Evolutionary conservation across 495 filamentous ascomycete genomes (phyloP).

Genomic region (Bacidia gigantensis): DNA sequence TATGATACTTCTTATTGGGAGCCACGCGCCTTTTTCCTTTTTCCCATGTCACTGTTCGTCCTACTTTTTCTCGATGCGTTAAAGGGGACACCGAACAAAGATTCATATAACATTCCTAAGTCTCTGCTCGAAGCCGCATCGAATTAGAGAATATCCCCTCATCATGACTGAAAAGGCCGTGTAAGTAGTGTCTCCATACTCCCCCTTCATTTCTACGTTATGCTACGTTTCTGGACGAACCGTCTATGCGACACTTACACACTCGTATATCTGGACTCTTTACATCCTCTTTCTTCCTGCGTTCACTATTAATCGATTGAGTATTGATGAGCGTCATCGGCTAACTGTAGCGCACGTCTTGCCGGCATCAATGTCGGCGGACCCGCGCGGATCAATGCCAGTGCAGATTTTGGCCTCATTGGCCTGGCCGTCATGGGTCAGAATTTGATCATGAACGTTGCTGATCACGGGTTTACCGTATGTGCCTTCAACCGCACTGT

Average conservation of each 20-base stretch:
- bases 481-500: conserved; percentile 97
- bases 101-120: too few species aligned
- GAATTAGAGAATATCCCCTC: too few species aligned
- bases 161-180: conserved; percentile 42
- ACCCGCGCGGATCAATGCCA: conserved; percentile 39
- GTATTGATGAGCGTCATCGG: conserved; percentile 35
- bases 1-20: not conserved
- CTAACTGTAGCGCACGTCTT: conserved; percentile 70
- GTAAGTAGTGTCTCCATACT: conserved; percentile 32
- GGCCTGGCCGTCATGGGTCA: conserved; percentile 98
- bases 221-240: too few species aligned
- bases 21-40: conserved; percentile 9
- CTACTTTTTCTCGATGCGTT: conserved; percentile 22
- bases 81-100: conserved; percentile 16
- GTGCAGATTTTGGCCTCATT: conserved; percentile 93
- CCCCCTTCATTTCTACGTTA: not conserved
- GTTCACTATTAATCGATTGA: not conserved
- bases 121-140: too few species aligned
- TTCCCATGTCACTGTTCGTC: conserved; percentile 21
- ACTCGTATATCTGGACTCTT: too few species aligned
- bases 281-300: too few species aligned
- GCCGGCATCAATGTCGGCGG: conserved; percentile 70
- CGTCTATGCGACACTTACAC: too few species aligned
- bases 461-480: conserved; percentile 90
- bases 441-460: conserved; percentile 98